phyloP scores from a whole-genome alignment of 345 rosid species.

The Syzygium oleosum region DNA sequence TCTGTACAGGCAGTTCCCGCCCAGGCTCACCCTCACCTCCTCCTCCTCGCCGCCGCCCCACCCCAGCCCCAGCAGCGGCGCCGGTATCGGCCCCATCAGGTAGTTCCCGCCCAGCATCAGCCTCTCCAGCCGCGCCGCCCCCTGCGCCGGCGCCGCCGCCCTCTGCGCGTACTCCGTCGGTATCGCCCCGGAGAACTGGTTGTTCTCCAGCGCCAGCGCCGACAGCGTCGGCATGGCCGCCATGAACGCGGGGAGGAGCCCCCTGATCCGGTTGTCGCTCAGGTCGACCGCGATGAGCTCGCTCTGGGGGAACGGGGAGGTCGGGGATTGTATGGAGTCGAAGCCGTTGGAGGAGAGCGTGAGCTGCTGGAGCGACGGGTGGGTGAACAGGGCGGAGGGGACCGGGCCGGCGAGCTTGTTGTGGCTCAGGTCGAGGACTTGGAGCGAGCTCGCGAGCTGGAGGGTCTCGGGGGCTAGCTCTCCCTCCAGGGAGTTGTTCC shows the following conservation, averaged over 20 bases:
- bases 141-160: constrained; percentile 28
- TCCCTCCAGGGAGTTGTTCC: constrained; percentile 58
- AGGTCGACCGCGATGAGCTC: constrained; percentile 41
- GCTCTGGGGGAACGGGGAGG: constrained; percentile 17
- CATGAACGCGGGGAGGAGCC: constrained; percentile 25
- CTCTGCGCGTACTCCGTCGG: constrained; percentile 31
- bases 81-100: constrained; percentile 67
- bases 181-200: constrained; percentile 28
- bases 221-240: constrained; percentile 31
- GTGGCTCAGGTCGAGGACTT: constrained; percentile 67
- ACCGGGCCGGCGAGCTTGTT: constrained; percentile 49
- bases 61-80: constrained; percentile 44
- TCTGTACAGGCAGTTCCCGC: constrained; percentile 60
- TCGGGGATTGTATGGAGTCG: constrained; percentile 46
- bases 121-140: constrained; percentile 48
- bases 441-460: constrained; percentile 17
- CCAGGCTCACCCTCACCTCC: constrained; percentile 45
- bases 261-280: constrained; percentile 26
- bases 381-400: constrained; percentile 46
- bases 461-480: constrained; percentile 34
- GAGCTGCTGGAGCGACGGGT: constrained; percentile 71
- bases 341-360: constrained; percentile 63
- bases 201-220: constrained; percentile 32
- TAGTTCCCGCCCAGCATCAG: constrained; percentile 82
- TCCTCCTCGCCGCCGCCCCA: constrained; percentile 52